Evolutionary conservation across 2,329 filamentous ascomycete genomes (phyloP), one percentile per base, ranked within the genome.

Genomic region (Scleromitrula shiraiana): DNA sequence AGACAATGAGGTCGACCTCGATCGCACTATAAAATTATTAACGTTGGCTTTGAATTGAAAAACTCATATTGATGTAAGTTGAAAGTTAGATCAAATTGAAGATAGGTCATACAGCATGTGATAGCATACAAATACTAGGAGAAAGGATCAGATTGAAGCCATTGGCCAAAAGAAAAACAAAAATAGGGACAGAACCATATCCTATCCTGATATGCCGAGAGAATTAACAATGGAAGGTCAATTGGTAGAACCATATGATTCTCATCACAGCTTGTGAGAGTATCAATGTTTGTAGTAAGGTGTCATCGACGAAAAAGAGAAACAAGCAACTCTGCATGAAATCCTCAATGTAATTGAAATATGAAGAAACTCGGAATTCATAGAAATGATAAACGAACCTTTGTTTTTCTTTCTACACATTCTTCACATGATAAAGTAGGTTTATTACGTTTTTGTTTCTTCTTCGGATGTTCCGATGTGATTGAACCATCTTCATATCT

Each of bases 381-480:
- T 27, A 22, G 26, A 14, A 15, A 20, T 19, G 41, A n/a, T 12
- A 17, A 15, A 56, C 59, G 45, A 63, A 83, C 83, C 74, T 88
- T 90, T 20, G 85, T 90, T 68, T 90, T 90, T 56, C 85, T 74
- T 67, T 88, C 84, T 19, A 90, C 86, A 61, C 86, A 91, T 63
- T 88, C 84, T 53, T 82, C 77, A 60, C 86, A 90, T 41, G 83
- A 88, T 53, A 90, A 63, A 1, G 85, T 90, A 3, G 86, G 86
- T 65, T 91, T 91, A 67, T 91, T 91, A 40, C 86, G 78, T 70
- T 85, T 89, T 68, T 90, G 85, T 68, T 85, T 88, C 70, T 85
- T 86, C 52, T 58, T 63, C 4, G 50, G 46, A 9, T 53, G 57
- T 36, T 57, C 55, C 10, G 29, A 12, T 20, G 29, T 17, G 4